Conservation (phyloP, 371 early-diverging fungal genomes). For the Saksenaea oblongispora region DNA sequence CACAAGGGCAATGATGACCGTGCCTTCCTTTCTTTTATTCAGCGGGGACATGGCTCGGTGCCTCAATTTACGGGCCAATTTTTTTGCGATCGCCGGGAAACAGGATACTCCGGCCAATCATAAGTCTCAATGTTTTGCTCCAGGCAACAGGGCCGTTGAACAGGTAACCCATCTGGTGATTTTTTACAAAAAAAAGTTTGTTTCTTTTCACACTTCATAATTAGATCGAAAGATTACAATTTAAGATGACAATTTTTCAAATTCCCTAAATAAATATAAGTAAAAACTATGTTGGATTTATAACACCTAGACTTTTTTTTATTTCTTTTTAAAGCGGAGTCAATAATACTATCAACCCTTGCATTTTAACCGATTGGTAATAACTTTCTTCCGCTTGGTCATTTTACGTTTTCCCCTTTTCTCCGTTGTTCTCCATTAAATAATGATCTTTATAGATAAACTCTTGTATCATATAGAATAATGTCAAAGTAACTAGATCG, state of each 20-base stretch:
- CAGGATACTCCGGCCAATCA: not conserved
- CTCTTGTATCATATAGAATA: too few relatives aligned
- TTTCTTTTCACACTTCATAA: not conserved
- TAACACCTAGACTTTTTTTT: not conserved
- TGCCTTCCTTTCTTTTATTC: not conserved
- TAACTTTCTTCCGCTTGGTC: slow-evolving; percentile 1
- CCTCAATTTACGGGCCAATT: not conserved
- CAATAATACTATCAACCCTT: not conserved
- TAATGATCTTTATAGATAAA: not conserved
- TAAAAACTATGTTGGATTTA: not conserved
- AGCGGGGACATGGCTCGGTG: not conserved
- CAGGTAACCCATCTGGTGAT: not conserved
- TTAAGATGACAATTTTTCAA: not conserved
- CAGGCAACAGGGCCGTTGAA: not conserved
- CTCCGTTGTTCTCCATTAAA: not conserved
- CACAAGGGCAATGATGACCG: not conserved
- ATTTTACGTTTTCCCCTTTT: not conserved
- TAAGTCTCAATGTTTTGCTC: not conserved
- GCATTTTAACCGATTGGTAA: slow-evolving; percentile 3
- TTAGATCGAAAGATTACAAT: too few relatives aligned
- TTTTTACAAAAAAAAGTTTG: not conserved
- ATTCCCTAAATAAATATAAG: not conserved
- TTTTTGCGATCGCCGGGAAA: slow-evolving; percentile 1
- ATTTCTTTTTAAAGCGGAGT: not conserved
- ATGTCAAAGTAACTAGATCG: too few relatives aligned